Conservation (phyloP, 768 basidiomycete species). For the Tricholomella constricta region DNA sequence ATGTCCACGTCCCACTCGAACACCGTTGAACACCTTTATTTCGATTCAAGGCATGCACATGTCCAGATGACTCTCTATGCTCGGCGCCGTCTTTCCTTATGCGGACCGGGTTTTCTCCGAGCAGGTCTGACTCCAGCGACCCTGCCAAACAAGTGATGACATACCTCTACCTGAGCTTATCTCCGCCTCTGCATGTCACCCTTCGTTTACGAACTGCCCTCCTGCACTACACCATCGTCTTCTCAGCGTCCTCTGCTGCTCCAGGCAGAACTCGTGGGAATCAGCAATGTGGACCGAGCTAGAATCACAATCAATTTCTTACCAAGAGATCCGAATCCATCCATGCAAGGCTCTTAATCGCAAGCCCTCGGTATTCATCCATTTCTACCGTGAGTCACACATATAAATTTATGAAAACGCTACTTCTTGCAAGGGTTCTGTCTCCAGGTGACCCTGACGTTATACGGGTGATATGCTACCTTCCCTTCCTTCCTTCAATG, state of each 20-base stretch:
- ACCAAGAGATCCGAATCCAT: neutral
- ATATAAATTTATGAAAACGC: neutral
- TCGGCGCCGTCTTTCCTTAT: conserved; percentile 15
- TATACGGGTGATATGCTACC: neutral
- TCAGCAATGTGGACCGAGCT: neutral
- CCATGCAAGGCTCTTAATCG: neutral
- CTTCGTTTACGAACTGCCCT: neutral
- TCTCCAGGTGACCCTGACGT: neutral
- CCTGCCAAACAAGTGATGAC: conserved; percentile 16
- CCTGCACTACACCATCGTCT: neutral
- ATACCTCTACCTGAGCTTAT: conserved; percentile 8
- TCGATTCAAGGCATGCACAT: conserved; percentile 3
- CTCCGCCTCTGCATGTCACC: conserved; percentile 10
- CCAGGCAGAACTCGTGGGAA: neutral
- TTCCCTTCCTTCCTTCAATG: neutral
- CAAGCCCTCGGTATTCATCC: neutral
- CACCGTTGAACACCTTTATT: conserved; percentile 1
- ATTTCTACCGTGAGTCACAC: neutral
- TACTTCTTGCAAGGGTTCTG: neutral
- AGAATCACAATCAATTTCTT: neutral
- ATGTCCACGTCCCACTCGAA: conserved; percentile 2
- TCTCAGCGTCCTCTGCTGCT: neutral
- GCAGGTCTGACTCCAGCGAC: conserved; percentile 1
- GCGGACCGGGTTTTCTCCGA: conserved; percentile 6
- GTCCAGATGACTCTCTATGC: neutral